Evolutionary conservation across 2,329 filamentous ascomycete species (phyloP), one percentile per base, ranked within the genome.

Genomic region (Cryphonectria nitschkei): DNA sequence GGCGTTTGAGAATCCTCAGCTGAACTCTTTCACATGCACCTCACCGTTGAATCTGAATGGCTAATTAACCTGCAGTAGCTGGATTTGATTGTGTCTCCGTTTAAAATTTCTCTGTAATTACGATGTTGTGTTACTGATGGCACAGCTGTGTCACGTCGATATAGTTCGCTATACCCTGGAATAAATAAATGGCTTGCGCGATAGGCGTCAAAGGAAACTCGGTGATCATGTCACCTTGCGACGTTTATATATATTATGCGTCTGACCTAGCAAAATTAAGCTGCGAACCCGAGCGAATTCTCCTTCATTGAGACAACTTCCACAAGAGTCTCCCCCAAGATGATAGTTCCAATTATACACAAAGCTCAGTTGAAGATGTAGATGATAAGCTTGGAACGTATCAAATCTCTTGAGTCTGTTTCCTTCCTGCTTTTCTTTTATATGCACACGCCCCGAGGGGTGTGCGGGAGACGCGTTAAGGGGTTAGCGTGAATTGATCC

Each of bases 11-110:
- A 64, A 67, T 19, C 68, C 68, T 22, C 68, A 70, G 22, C 37
- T 70, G 8, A 70, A 70, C 34, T 67, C 68, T 9, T 70, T 70
- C 37, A 67, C 64, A 6, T 70, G 68, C 64, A 56, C 52, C 37
- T 70, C 68, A 16, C 68, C 68, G 8, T 62, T 70, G 64, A 69
- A 69, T 54, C 54, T 69, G 3, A 61, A 65, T 52, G 68, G 29
- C 26, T 69, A 46, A 43, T 6, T 69, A 46, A 43, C 2, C 1
- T 3, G 37, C 22, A 41, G 22, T 50, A n/a, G 46, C 19, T n/a
- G 22, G 46, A 6, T n/a, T 9, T 50, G 7, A 50, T 7, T 7
- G 6, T 5, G 13, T 43, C 13, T 16, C 16, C 7, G 16, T 2
- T 46, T 46, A 26, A 26, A 26, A 26, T 14, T 1, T 46, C 1